phyloP scores from a whole-genome alignment of 257 asterid genomes.

The Henckelia pumila region DNA sequence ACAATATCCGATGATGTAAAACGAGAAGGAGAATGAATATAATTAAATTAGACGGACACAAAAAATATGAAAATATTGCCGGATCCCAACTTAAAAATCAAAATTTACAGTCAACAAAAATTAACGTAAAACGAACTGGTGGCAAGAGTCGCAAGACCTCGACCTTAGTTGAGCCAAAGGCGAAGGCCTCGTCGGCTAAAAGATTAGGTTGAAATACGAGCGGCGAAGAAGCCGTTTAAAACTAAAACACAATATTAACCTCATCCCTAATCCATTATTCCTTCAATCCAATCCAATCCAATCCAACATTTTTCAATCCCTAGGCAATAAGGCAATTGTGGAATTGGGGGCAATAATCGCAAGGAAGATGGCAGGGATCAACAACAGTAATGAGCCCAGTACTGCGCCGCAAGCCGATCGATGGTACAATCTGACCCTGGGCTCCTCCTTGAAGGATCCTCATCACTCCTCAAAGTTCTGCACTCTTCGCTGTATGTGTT shows the following conservation, averaged over 20 bases:
- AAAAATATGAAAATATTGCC: too few relatives aligned
- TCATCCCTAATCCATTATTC: slow-evolving; percentile 2
- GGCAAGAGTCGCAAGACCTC: too few relatives aligned
- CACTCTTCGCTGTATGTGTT: slow-evolving; percentile 76
- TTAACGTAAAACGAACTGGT: too few relatives aligned
- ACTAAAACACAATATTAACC: background rate
- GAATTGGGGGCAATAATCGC: slow-evolving; percentile 12
- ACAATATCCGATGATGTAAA: too few relatives aligned
- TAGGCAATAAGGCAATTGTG: slow-evolving; percentile 1
- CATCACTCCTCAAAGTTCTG: slow-evolving; percentile 94
- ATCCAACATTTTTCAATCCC: background rate
- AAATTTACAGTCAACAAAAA: too few relatives aligned
- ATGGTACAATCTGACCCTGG: slow-evolving; percentile 83
- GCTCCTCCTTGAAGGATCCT: slow-evolving; percentile 83
- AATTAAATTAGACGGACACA: too few relatives aligned
- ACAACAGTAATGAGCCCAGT: slow-evolving; percentile 62
- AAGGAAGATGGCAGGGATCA: slow-evolving; percentile 41
- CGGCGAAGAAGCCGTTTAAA: background rate
- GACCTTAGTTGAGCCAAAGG: too few relatives aligned
- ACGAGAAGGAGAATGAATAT: too few relatives aligned
- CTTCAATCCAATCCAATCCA: background rate
- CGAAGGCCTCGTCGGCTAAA: too few relatives aligned
- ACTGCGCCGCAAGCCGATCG: slow-evolving; percentile 84
- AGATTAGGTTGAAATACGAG: too few relatives aligned
- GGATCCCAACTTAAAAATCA: too few relatives aligned